phyloP scores from a whole-genome alignment of 495 filamentous ascomycete species.

The Penicillium roqueforti region DNA sequence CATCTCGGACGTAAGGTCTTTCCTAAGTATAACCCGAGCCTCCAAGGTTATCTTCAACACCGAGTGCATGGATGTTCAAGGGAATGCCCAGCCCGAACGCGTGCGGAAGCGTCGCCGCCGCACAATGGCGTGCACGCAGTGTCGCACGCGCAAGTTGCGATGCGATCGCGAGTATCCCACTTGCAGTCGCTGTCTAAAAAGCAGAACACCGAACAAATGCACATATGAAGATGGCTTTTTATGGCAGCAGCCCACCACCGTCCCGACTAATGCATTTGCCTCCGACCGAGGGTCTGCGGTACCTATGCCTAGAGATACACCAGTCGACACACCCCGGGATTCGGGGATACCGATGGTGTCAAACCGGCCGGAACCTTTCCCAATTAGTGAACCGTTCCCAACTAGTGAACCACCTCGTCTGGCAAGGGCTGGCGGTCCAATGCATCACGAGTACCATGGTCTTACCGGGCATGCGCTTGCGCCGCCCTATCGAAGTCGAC shows the following conservation, averaged over 20 bases:
- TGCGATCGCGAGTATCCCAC: slow-evolving; percentile 63
- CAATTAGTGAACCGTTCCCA: slow-evolving; percentile 18
- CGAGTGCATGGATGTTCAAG: slow-evolving; percentile 11
- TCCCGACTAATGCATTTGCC: slow-evolving; percentile 27
- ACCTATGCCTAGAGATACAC: slow-evolving; percentile 15
- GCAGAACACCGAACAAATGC: slow-evolving; percentile 38
- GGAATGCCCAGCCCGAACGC: slow-evolving; percentile 20
- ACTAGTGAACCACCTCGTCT: slow-evolving; percentile 6
- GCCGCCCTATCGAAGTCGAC: slow-evolving; percentile 3
- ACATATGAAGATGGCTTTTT: slow-evolving; percentile 47
- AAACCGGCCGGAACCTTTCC: slow-evolving; percentile 29
- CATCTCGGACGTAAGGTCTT: slow-evolving; percentile 6
- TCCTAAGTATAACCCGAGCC: neutral
- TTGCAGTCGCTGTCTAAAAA: slow-evolving; percentile 60
- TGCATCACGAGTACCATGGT: slow-evolving; percentile 3
- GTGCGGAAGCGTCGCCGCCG: slow-evolving; percentile 41
- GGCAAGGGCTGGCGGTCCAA: slow-evolving; percentile 1
- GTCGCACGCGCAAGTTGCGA: slow-evolving; percentile 64
- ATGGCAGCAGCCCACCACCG: slow-evolving; percentile 45
- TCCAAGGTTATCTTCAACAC: neutral
- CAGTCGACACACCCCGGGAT: slow-evolving; percentile 32
- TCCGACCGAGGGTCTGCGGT: slow-evolving; percentile 27
- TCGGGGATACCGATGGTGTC: slow-evolving; percentile 31
- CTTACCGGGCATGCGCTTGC: slow-evolving; percentile 16
- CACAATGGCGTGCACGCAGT: slow-evolving; percentile 47